Conservation (phyloP, 495 filamentous ascomycete species). For the Neurospora africana region DNA sequence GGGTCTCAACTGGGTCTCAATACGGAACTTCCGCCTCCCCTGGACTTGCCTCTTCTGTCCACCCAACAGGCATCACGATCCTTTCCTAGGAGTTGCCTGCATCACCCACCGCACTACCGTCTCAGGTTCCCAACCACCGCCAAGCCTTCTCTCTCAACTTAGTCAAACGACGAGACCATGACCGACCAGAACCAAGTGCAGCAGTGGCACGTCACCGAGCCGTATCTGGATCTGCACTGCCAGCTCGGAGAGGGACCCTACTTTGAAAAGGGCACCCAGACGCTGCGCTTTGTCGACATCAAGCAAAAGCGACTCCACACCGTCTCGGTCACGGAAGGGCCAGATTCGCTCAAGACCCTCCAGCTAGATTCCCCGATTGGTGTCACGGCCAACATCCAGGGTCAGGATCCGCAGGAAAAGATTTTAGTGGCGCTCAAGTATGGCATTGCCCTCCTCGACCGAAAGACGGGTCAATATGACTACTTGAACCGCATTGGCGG, state of each 20-base stretch:
- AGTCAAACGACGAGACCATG: constrained; percentile 13
- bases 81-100: background rate
- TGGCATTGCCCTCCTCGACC: constrained; percentile 67
- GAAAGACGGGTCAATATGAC: constrained; percentile 48
- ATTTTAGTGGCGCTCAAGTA: constrained; percentile 72
- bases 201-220: constrained; percentile 44
- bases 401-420: constrained; percentile 47
- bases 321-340: constrained; percentile 56
- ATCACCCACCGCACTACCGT: background rate
- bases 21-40: background rate
- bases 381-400: constrained; percentile 76
- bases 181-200: constrained; percentile 19
- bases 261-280: constrained; percentile 57
- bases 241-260: constrained; percentile 75
- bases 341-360: constrained; percentile 51
- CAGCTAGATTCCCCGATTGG: constrained; percentile 60
- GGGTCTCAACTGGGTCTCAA: background rate
- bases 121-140: background rate
- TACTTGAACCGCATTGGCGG: constrained; percentile 33
- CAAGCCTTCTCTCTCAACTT: background rate
- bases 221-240: constrained; percentile 65
- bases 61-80: background rate
- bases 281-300: constrained; percentile 85
- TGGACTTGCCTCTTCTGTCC: background rate
- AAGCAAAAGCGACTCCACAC: constrained; percentile 65